phyloP scores from a whole-genome alignment of 768 basidiomycete species.

The Crucibulum laeve region DNA sequence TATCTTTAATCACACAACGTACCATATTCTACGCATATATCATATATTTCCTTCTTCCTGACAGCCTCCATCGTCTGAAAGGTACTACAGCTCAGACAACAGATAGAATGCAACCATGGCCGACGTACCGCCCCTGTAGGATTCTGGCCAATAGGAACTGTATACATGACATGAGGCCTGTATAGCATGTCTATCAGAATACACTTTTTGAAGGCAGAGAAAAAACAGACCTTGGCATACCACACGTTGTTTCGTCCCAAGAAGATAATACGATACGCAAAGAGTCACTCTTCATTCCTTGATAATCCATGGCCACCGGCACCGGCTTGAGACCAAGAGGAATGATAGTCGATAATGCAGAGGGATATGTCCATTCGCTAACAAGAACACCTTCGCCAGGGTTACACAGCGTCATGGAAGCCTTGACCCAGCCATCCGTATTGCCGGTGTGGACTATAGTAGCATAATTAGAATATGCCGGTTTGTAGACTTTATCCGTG shows the following conservation, averaged over 20 bases:
- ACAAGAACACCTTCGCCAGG: slow-evolving; percentile 55
- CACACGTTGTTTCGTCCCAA: slow-evolving; percentile 62
- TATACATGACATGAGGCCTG: slow-evolving; percentile 72
- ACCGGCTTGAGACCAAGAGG: slow-evolving; percentile 43
- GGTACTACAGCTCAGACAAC: neutral
- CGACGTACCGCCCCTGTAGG: slow-evolving; percentile 65
- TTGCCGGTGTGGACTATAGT: slow-evolving; percentile 62
- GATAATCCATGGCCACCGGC: slow-evolving; percentile 61
- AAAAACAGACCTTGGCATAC: slow-evolving; percentile 45
- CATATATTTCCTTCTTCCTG: slow-evolving; percentile 77
- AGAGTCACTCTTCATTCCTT: slow-evolving; percentile 61
- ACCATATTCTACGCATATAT: slow-evolving; percentile 81
- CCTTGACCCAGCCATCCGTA: slow-evolving; percentile 67
- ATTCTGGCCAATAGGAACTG: slow-evolving; percentile 81
- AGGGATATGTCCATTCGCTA: slow-evolving; percentile 77
- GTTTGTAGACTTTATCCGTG: slow-evolving; percentile 45
- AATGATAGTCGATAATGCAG: slow-evolving; percentile 29
- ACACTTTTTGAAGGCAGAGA: neutral
- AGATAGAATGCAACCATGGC: neutral
- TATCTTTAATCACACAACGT: slow-evolving; percentile 7
- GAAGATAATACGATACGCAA: slow-evolving; percentile 54
- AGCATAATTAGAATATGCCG: slow-evolving; percentile 57
- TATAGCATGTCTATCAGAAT: neutral
- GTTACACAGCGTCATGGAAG: slow-evolving; percentile 58
- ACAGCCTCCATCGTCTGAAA: slow-evolving; percentile 51